Evolutionary conservation across 2,329 filamentous ascomycete species (phyloP).

Genomic region (Drechslera avenae): DNA sequence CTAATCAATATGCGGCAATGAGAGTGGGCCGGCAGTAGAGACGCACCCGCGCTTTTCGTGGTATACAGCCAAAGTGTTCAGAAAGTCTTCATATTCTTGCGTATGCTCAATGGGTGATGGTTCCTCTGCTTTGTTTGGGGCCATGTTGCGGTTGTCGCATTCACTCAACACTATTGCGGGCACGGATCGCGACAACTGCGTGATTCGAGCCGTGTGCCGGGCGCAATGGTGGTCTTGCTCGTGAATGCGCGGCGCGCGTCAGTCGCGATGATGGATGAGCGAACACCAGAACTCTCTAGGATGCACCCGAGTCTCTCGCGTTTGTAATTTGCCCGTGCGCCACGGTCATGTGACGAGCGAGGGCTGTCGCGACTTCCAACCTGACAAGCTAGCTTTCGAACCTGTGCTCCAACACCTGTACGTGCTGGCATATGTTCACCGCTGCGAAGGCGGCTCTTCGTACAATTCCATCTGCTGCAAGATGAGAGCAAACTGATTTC

Average conservation of each 20-base stretch:
- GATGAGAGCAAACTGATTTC: slow-evolving; percentile 2
- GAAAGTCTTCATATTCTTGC: slow-evolving; percentile 78
- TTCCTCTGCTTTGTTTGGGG: slow-evolving; percentile 51
- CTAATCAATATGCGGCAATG: slow-evolving; percentile 31
- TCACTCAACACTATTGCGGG: slow-evolving; percentile 21
- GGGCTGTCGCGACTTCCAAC: slow-evolving; percentile 21
- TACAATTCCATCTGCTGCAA: neutral
- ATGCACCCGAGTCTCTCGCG: slow-evolving; percentile 30
- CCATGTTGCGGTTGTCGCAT: slow-evolving; percentile 52
- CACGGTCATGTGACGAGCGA: slow-evolving; percentile 25
- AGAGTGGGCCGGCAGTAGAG: slow-evolving; percentile 16
- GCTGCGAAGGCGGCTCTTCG: neutral
- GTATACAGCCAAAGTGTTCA: slow-evolving; percentile 72
- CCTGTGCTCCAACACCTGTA: neutral
- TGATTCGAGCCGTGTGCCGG: slow-evolving; percentile 23
- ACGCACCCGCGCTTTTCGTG: slow-evolving; percentile 75
- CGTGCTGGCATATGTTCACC: neutral
- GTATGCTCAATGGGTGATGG: slow-evolving; percentile 55
- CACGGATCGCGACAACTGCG: slow-evolving; percentile 29
- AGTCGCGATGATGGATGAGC: slow-evolving; percentile 38
- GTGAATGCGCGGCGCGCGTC: slow-evolving; percentile 39
- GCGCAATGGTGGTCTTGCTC: slow-evolving; percentile 30
- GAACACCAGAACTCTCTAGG: slow-evolving; percentile 40
- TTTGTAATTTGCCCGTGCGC: slow-evolving; percentile 4
- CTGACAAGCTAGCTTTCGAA: neutral